phyloP scores from a whole-genome alignment of 345 rosid genomes.

The Eutrema heterophyllum region DNA sequence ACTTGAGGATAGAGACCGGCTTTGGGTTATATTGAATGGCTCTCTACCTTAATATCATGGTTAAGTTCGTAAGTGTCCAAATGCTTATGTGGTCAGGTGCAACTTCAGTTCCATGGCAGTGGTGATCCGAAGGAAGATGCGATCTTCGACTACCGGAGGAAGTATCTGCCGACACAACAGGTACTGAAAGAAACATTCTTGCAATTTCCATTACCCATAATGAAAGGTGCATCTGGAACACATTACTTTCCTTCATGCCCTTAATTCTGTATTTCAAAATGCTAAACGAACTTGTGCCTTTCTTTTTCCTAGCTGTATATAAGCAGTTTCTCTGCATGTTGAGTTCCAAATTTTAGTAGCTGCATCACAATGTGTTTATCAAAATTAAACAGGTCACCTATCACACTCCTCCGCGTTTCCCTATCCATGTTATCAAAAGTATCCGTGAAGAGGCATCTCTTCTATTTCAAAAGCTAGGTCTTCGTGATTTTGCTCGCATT shows the following conservation, averaged over 20 bases:
- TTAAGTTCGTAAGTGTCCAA: constrained; percentile 14
- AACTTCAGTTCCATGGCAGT: constrained; percentile 68
- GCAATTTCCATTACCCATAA: constrained; percentile 3
- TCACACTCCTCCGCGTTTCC: constrained; percentile 96
- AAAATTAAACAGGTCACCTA: constrained; percentile 68
- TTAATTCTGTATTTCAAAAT: background rate
- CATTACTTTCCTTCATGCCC: background rate
- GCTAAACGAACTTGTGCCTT: background rate
- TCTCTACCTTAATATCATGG: background rate
- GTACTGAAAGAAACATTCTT: constrained; percentile 34
- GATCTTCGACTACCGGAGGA: constrained; percentile 85
- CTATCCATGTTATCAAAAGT: constrained; percentile 54
- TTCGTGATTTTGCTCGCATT: constrained; percentile 86
- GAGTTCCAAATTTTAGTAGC: constrained; percentile 10
- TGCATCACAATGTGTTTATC: background rate
- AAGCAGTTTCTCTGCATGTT: background rate
- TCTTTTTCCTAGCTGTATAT: background rate
- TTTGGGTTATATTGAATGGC: background rate
- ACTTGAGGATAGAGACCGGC: background rate
- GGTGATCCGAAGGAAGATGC: constrained; percentile 63
- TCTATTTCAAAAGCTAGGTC: constrained; percentile 65
- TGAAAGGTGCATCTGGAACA: background rate
- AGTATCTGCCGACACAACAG: constrained; percentile 97
- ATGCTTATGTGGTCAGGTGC: constrained; percentile 56
- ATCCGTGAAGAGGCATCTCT: constrained; percentile 83